Conservation (phyloP, 306 rosid species). For the Clitoria ternatea region DNA sequence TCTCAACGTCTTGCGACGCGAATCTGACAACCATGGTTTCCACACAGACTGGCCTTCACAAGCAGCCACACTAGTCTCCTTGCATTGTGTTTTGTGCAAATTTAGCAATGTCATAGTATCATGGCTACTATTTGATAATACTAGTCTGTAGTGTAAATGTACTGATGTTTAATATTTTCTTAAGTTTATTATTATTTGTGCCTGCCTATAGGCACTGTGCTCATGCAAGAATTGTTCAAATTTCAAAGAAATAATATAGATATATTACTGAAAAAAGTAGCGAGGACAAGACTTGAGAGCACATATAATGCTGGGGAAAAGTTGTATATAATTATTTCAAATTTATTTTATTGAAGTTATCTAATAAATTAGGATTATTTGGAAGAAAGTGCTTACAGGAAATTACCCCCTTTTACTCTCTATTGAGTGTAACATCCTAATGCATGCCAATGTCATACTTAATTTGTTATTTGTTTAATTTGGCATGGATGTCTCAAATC, state of each 20-base stretch:
- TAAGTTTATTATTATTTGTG: not conserved
- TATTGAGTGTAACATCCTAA: not conserved
- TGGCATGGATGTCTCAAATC: constrained; percentile 1
- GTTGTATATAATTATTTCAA: not conserved
- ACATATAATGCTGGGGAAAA: not conserved
- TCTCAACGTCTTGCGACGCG: no score
- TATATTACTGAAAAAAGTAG: not conserved
- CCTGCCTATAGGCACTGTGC: not conserved
- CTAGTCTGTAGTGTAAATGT: not conserved
- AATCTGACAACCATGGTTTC: no score
- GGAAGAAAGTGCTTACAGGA: not conserved
- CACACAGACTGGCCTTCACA: not conserved
- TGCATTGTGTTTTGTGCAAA: not conserved
- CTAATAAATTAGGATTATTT: not conserved
- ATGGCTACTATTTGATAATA: not conserved
- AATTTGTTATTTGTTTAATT: constrained; percentile 7
- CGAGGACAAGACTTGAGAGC: not conserved
- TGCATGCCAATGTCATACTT: constrained; percentile 8
- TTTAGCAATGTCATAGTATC: not conserved
- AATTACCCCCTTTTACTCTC: not conserved
- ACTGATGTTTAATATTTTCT: not conserved
- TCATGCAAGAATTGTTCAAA: not conserved
- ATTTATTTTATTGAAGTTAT: not conserved
- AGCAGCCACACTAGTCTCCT: not conserved
- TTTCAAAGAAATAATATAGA: not conserved